A percentile compares a stretch with the other conserved stretches of the same genome.
These are phyloP conservation scores for Aspergillus arachidicola DNA, from an alignment of 2,329 filamentous ascomycete genomes.

Conservation along the genomic window DNA sequence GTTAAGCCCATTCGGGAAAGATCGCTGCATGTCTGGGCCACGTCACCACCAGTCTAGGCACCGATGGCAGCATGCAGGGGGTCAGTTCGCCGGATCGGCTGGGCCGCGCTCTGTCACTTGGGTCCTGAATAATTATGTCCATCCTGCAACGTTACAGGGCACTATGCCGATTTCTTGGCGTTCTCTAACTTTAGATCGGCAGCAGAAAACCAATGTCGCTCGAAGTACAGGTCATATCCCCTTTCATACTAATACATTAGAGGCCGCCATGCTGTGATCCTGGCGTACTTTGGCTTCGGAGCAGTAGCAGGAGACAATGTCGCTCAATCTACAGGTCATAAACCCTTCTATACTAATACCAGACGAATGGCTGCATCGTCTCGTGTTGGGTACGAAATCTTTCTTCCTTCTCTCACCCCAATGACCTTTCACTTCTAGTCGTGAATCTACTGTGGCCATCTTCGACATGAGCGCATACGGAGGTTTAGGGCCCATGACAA, in stretches of 20 bases:
- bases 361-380: neutral
- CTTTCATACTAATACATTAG: neutral
- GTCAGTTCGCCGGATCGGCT: neutral
- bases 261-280: neutral
- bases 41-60: neutral
- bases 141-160: neutral
- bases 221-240: neutral
- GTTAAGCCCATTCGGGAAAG: neutral
- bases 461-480: slow-evolving; percentile 23
- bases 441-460: neutral
- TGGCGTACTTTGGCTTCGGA: neutral
- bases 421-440: neutral
- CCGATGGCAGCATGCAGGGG: neutral
- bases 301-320: neutral
- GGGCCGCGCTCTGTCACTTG: neutral
- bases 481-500: slow-evolving; percentile 25
- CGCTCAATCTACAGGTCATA: neutral
- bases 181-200: neutral
- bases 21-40: neutral
- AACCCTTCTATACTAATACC: neutral
- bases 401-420: neutral
- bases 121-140: neutral
- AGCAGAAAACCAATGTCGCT: neutral
- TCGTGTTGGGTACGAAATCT: neutral
- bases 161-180: neutral